Evolutionary conservation across 2,329 filamentous ascomycete species (phyloP), one percentile per base, ranked within the genome.

Genomic region (Sclerotinia sclerotiorum): DNA sequence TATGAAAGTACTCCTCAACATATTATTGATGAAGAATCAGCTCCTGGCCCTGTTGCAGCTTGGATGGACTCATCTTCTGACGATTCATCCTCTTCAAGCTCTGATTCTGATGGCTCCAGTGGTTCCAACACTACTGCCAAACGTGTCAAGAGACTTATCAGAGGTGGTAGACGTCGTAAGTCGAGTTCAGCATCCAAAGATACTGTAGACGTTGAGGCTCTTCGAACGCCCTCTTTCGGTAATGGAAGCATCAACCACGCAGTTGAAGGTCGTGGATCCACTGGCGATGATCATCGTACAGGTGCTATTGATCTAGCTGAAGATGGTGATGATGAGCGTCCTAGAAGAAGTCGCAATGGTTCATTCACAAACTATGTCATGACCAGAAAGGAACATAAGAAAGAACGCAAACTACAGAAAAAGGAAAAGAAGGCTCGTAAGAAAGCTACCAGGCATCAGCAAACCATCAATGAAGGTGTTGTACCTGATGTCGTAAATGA

Each of bases 1-100:
- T 97, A 97, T 74, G 91, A 93, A 79, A 95, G 93, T 73, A 97
- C 92, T 6, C 94, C 94, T 13, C 93, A 97, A 80, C 90, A 94
- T 74, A 90, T 96, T 70, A 95, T 97, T 71, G 94, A 97, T 73
- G 93, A 95, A 75, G 94, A 97, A 78, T 89, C 92, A 0, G 90
- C 92, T 57, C 94, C 94, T 29, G 94, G 94, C 72, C 89, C 95
- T 0, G 85, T 94, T 17, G 90, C 91, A 24, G 90, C 91, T 44
- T 92, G 94, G 80, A 85, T 97, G 75, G 91, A 95, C 72, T 88
- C 88, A 0, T 91, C 89, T 35, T 70, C 68, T 11, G 67, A 69
- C 55, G 56, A 60, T 54, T 85, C 83, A 1, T 87, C 86, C 11
- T 90, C 93, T 70, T 88, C 86, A 0, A 82, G 81, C 65, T 88